phyloP scores from a whole-genome alignment of 345 rosid species.

The Reutealis trisperma region DNA sequence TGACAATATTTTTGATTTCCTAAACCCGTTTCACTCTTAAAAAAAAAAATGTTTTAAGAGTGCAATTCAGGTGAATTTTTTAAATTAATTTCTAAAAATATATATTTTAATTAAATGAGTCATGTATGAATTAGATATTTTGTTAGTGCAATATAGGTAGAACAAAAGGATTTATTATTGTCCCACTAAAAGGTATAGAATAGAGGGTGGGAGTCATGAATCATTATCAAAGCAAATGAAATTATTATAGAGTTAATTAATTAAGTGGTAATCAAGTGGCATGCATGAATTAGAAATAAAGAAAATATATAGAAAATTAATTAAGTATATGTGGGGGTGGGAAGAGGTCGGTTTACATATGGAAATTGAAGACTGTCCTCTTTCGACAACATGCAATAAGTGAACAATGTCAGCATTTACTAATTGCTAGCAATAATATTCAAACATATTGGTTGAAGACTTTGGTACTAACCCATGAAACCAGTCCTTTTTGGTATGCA shows the following conservation, averaged over 20 bases:
- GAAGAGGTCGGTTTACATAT: constrained; percentile 11
- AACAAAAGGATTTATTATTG: too few relatives aligned
- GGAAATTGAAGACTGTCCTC: constrained; percentile 20
- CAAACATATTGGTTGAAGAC: not conserved
- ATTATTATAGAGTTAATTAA: too few relatives aligned
- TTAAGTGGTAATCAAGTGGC: constrained; percentile 6
- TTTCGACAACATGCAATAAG: constrained; percentile 31
- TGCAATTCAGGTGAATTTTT: too few relatives aligned
- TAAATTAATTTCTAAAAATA: too few relatives aligned
- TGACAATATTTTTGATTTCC: too few relatives aligned
- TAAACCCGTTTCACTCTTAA: too few relatives aligned
- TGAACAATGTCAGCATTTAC: constrained; percentile 36
- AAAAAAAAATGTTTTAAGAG: too few relatives aligned
- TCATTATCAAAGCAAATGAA: constrained; percentile 1
- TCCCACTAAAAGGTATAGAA: too few relatives aligned
- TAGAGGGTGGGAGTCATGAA: not conserved
- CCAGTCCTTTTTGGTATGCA: not conserved
- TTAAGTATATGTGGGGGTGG: not conserved
- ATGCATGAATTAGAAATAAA: not conserved
- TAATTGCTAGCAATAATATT: not conserved
- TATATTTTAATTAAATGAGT: too few relatives aligned
- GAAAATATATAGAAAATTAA: not conserved
- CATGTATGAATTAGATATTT: too few relatives aligned
- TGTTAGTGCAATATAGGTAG: too few relatives aligned
- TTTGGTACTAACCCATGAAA: not conserved